Percentiles rank a stretch among this genome's conserved stretches.
These are phyloP conservation scores for Chimonanthus praecox DNA, from an alignment of 164 flowering plant species.

Conservation along the genomic window DNA sequence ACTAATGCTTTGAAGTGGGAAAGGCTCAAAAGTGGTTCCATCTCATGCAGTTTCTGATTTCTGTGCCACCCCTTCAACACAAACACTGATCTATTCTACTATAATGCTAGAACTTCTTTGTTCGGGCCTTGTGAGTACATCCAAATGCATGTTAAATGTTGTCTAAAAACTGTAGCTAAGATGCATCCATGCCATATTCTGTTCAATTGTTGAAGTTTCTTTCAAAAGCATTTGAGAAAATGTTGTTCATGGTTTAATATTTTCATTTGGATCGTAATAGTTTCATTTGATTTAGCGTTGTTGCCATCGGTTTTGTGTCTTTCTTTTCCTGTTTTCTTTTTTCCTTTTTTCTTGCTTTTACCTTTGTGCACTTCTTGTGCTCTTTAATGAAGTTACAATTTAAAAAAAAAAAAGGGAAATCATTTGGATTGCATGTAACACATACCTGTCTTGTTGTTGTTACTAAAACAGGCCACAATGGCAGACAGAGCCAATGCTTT, in stretches of 20 bases:
- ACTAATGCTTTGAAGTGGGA: neutral
- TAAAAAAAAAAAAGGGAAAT: too few relatives aligned
- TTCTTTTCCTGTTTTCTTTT: too few relatives aligned
- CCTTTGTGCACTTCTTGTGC: too few relatives aligned
- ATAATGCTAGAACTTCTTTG: too few relatives aligned
- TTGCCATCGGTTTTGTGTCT: too few relatives aligned
- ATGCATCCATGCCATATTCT: neutral
- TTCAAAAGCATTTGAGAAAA: neutral
- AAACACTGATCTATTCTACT: neutral
- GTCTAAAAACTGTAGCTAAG: neutral
- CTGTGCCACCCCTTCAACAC: neutral
- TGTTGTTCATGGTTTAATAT: neutral
- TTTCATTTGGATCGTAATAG: neutral
- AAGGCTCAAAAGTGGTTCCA: neutral
- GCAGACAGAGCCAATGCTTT: slow-evolving; percentile 91
- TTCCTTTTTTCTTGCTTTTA: too few relatives aligned
- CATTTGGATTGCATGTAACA: too few relatives aligned
- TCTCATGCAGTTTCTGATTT: neutral
- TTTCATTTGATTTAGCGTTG: too few relatives aligned
- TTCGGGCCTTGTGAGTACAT: neutral
- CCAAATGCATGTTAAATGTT: neutral
- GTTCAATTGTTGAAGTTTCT: neutral
- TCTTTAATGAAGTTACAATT: too few relatives aligned
- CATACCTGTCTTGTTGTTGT: neutral
- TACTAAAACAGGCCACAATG: slow-evolving; percentile 65